Evolutionary conservation across 192 early-diverging fungal genomes (phyloP).

Genomic region (Backusella tarrabulga): DNA sequence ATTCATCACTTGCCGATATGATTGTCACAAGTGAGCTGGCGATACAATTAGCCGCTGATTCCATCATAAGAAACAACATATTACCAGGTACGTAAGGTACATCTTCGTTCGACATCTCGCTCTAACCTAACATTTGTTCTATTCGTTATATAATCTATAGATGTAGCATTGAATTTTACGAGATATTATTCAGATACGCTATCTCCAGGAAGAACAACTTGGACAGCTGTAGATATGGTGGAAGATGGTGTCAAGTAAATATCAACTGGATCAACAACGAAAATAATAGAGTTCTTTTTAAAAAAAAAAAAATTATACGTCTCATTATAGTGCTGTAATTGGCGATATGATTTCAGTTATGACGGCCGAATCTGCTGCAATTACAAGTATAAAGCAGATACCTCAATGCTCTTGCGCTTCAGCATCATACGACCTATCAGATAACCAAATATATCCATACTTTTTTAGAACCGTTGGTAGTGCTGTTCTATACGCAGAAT

Average conservation of each 20-base stretch:
- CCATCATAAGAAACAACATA: conserved; percentile 4
- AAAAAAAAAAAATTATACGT: neutral
- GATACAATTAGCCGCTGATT: conserved; percentile 4
- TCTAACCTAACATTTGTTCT: no score
- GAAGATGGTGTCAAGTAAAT: conserved; percentile 21
- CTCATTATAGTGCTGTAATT: conserved; percentile 27
- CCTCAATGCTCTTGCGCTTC: conserved; percentile 32
- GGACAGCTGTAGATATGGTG: conserved; percentile 18
- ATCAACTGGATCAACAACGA: neutral
- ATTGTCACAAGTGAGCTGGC: conserved; percentile 22
- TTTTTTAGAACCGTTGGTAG: conserved; percentile 26
- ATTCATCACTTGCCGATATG: conserved; percentile 19
- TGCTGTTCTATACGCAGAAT: neutral
- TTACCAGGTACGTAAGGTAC: conserved; percentile 9
- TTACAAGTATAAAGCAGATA: conserved; percentile 17
- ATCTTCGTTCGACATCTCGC: neutral
- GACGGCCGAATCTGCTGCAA: conserved; percentile 17
- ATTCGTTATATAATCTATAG: neutral
- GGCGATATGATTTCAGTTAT: conserved; percentile 26
- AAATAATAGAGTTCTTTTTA: neutral
- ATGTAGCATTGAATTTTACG: conserved; percentile 16
- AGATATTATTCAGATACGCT: conserved; percentile 16
- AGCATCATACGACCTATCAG: conserved; percentile 6
- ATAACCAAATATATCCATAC: conserved; percentile 27
- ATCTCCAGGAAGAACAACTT: conserved; percentile 19